phyloP scores from a whole-genome alignment of 2,329 filamentous ascomycete genomes.

The Ophiostoma triangulosporum region DNA sequence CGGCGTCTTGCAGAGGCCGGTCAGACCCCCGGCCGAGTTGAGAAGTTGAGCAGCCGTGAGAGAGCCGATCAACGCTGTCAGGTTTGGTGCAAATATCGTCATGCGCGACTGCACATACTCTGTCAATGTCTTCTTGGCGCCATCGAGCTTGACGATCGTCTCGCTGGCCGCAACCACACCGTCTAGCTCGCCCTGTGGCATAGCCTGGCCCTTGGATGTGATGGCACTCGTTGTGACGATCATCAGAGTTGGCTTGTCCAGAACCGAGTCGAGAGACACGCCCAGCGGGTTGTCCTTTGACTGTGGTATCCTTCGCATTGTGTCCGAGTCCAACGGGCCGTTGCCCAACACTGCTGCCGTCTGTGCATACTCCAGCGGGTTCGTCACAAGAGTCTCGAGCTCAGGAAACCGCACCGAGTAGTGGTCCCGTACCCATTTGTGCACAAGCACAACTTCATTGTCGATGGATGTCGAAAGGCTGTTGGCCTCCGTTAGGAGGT shows the following conservation, averaged over 20 bases:
- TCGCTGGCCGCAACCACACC: slow-evolving; percentile 67
- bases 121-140: slow-evolving; percentile 72
- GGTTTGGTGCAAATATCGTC: slow-evolving; percentile 88
- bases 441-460: slow-evolving; percentile 79
- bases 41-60: slow-evolving; percentile 92
- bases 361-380: slow-evolving; percentile 89
- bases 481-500: slow-evolving; percentile 77
- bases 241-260: slow-evolving; percentile 87
- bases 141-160: slow-evolving; percentile 78
- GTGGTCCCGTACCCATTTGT: slow-evolving; percentile 93
- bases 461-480: slow-evolving; percentile 85
- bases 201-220: slow-evolving; percentile 67
- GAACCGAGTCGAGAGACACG: slow-evolving; percentile 60
- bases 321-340: slow-evolving; percentile 67
- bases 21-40: slow-evolving; percentile 81
- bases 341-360: slow-evolving; percentile 89
- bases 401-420: slow-evolving; percentile 91
- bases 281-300: slow-evolving; percentile 68
- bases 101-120: slow-evolving; percentile 96
- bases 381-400: slow-evolving; percentile 77
- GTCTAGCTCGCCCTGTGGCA: slow-evolving; percentile 62
- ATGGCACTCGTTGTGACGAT: slow-evolving; percentile 91
- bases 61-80: slow-evolving; percentile 81
- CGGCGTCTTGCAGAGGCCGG: slow-evolving; percentile 79
- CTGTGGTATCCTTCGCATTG: slow-evolving; percentile 66